Evolutionary conservation across 495 filamentous ascomycete genomes (phyloP).

Genomic region (Xylaria grammica): DNA sequence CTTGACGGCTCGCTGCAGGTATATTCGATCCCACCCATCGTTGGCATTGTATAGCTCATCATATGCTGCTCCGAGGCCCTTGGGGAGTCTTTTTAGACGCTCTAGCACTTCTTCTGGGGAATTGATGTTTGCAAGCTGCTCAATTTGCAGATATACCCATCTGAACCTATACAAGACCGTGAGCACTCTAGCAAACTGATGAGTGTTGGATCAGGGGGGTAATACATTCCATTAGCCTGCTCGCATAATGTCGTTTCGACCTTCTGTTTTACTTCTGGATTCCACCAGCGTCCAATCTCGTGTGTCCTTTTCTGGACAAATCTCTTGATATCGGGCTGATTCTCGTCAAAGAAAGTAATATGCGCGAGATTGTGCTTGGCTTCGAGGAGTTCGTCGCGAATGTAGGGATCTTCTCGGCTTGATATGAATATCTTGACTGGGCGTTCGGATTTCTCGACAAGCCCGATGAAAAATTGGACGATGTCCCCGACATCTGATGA

Average conservation of each 20-base stretch:
- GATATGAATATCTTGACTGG: slow-evolving; percentile 50
- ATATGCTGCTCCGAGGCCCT: slow-evolving; percentile 38
- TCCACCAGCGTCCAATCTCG: neutral
- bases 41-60: slow-evolving; percentile 41
- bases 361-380: neutral
- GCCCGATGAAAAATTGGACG: slow-evolving; percentile 19
- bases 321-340: neutral
- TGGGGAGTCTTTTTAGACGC: slow-evolving; percentile 42
- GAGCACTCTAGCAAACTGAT: too few species aligned
- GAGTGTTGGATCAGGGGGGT: too few species aligned
- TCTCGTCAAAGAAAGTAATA: neutral
- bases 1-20: slow-evolving; percentile 41
- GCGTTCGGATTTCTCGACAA: slow-evolving; percentile 33
- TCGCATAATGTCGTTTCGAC: slow-evolving; percentile 7
- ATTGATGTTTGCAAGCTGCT: slow-evolving; percentile 37
- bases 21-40: slow-evolving; percentile 28
- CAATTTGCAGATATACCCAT: slow-evolving; percentile 45
- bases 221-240: slow-evolving; percentile 22
- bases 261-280: neutral
- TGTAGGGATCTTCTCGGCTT: slow-evolving; percentile 44
- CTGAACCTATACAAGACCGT: too few species aligned
- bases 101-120: slow-evolving; percentile 27
- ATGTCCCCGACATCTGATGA: neutral
- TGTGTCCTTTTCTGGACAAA: neutral
- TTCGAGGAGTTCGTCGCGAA: slow-evolving; percentile 14